Evolutionary conservation across 1,284 basidiomycete genomes (phyloP).

Genomic region (Somion occarium): DNA sequence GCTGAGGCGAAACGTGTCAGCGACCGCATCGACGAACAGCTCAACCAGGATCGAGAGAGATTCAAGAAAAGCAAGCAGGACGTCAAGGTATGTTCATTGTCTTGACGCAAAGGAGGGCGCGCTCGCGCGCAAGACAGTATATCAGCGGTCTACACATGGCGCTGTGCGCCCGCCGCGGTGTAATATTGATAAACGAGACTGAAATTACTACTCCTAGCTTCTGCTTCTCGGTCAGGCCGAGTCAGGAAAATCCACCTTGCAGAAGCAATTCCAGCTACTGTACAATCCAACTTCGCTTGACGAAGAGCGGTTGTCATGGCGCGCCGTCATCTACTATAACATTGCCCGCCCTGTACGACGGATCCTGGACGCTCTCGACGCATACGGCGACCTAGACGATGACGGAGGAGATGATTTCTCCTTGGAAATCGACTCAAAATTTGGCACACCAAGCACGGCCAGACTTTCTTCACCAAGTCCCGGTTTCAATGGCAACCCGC

Average conservation of each 20-base stretch:
- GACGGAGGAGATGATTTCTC: constrained; percentile 24
- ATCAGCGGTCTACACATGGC: background rate
- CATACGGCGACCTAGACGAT: constrained; percentile 58
- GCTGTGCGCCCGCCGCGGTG: background rate
- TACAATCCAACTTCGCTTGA: constrained; percentile 74
- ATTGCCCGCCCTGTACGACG: constrained; percentile 72
- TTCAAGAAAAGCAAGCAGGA: constrained; percentile 62
- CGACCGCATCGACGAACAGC: constrained; percentile 75
- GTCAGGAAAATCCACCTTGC: constrained; percentile 77
- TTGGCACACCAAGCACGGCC: constrained; percentile 9
- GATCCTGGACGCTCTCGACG: constrained; percentile 65
- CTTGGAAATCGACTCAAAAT: background rate
- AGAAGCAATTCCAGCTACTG: constrained; percentile 84
- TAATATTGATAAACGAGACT: background rate
- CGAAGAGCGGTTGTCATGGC: constrained; percentile 74
- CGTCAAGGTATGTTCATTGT: constrained; percentile 54
- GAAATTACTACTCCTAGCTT: constrained; percentile 39
- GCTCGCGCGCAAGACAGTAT: background rate
- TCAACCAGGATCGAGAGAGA: constrained; percentile 61
- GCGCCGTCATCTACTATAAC: constrained; percentile 80
- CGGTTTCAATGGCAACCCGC: constrained; percentile 1
- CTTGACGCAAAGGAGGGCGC: background rate
- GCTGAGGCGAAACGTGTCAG: constrained; percentile 70
- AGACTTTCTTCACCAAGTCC: background rate
- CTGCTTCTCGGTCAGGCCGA: constrained; percentile 78